Conservation (phyloP, 2,329 filamentous ascomycete species). For the Xylariaceae sp. region DNA sequence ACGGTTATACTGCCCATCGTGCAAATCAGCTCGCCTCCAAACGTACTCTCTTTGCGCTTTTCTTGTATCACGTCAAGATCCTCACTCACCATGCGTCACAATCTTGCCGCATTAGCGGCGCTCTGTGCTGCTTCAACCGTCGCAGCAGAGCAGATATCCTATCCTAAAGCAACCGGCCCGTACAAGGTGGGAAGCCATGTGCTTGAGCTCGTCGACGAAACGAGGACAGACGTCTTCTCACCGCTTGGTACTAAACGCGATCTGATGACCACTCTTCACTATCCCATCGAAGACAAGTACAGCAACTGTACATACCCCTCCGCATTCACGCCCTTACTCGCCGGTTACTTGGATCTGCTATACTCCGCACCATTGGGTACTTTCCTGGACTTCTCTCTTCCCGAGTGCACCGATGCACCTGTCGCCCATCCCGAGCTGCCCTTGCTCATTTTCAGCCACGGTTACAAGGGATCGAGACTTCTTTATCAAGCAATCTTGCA, state of each 20-base stretch:
- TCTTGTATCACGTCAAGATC: too few relatives aligned
- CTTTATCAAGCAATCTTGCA: slow-evolving; percentile 3
- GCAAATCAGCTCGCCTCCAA: too few relatives aligned
- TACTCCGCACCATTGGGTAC: neutral
- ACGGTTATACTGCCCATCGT: too few relatives aligned
- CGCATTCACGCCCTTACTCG: neutral
- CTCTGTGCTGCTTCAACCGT: too few relatives aligned
- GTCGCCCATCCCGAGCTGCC: slow-evolving; percentile 4
- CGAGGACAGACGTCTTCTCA: slow-evolving; percentile 1
- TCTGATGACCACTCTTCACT: slow-evolving; percentile 4
- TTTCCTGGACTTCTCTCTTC: slow-evolving; percentile 1
- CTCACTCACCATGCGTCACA: too few relatives aligned
- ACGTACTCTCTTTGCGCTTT: too few relatives aligned
- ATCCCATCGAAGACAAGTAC: slow-evolving; percentile 4
- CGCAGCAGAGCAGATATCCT: too few relatives aligned
- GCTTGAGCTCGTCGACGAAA: slow-evolving; percentile 7
- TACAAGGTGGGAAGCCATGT: slow-evolving; percentile 3
- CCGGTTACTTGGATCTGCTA: neutral
- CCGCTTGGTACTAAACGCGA: neutral
- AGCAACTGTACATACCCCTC: neutral
- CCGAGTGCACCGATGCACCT: neutral
- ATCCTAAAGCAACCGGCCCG: slow-evolving; percentile 2
- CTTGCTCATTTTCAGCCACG: slow-evolving; percentile 9
- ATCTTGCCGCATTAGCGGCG: too few relatives aligned
- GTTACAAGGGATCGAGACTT: slow-evolving; percentile 4